Base-by-base conservation (phyloP, 179 eudicot species). In the Spergularia azorica region DNA sequence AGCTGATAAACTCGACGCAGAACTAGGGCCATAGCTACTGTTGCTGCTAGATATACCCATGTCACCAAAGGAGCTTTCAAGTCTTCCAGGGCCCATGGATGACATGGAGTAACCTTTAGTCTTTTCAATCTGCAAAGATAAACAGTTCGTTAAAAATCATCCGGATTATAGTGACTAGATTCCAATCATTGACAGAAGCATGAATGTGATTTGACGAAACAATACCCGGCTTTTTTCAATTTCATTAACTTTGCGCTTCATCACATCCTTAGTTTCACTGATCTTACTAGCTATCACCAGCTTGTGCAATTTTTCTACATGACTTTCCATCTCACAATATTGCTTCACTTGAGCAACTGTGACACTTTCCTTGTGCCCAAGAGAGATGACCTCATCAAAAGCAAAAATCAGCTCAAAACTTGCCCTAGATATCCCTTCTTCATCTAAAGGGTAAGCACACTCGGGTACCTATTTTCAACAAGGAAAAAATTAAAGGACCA, bases 251-350 rank as follows among this genome's bases (percentile, higher is more conserved):
- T 89, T 95, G 43, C 96, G 98, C 86, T 90, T 95, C 99, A 95
- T 95, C 76, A 90, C 81, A 83, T 95, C 98, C 92, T 93, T 95
- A 41, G 98, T 94, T 50, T 95, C 99, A 75, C 84, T 88, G 79
- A 95, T 91, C 87, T 95, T 95, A 88, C 90, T 91, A 77, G 93
- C 94, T 72, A 91, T 82, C 74, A 95, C 94, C 85, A 95, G 76
- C 87, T 93, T 95, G 87, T 93, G 97, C 90, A 93, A 79, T 82
- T 84, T 93, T 86, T 95, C 99, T 77, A 93, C 99, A 63, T 95
- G 97, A 86, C 99, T 95, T 85, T 95, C 99, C 99, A 95, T 95
- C 84, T 95, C 99, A 85, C 95, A 90, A 83, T 93, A 95, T 82
- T 95, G 99, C 81, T 90, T 95, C 82, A 95, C 98, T 83, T 91